phyloP scores from a whole-genome alignment of 202 grass and related monocot species.

The Musa balbisiana region DNA sequence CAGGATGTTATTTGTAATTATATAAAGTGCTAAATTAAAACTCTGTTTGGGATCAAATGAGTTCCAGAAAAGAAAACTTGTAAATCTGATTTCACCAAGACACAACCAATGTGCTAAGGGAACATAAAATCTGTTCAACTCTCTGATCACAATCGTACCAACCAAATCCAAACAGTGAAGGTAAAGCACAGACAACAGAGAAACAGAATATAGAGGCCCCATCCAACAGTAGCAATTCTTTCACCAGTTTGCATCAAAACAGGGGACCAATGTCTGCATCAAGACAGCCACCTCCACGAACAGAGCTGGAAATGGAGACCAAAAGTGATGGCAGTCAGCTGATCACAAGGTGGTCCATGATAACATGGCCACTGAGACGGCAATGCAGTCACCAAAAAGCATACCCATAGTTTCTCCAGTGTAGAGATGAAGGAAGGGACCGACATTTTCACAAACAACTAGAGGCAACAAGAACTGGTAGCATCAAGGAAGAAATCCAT shows the following conservation, averaged over 20 bases:
- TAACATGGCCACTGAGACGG: constrained; percentile 4
- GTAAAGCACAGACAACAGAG: constrained; percentile 17
- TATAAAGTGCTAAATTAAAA: background rate
- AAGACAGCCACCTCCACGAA: constrained; percentile 13
- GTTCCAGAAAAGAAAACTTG: background rate
- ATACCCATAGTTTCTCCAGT: background rate
- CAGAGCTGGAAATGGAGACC: constrained; percentile 4
- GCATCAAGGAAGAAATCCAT: background rate
- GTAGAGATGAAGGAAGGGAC: constrained; percentile 10
- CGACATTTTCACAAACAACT: constrained; percentile 3
- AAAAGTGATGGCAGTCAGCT: background rate
- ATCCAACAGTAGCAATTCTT: constrained; percentile 4
- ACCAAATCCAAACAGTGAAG: constrained; percentile 27
- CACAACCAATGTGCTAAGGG: background rate
- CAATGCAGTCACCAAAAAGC: constrained; percentile 1
- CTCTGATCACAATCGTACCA: constrained; percentile 13
- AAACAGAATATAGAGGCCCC: constrained; percentile 17
- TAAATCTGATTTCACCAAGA: background rate
- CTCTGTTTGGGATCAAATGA: background rate
- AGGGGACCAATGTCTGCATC: constrained; percentile 9
- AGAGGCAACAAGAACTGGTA: constrained; percentile 2
- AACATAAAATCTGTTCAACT: constrained; percentile 6
- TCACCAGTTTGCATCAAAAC: constrained; percentile 10
- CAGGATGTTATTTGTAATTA: too few relatives aligned
- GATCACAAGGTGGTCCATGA: constrained; percentile 3